Evolutionary conservation across 768 basidiomycete species (phyloP), one percentile per base, ranked within the genome.

Genomic region (Gloeophyllum trabeum): DNA sequence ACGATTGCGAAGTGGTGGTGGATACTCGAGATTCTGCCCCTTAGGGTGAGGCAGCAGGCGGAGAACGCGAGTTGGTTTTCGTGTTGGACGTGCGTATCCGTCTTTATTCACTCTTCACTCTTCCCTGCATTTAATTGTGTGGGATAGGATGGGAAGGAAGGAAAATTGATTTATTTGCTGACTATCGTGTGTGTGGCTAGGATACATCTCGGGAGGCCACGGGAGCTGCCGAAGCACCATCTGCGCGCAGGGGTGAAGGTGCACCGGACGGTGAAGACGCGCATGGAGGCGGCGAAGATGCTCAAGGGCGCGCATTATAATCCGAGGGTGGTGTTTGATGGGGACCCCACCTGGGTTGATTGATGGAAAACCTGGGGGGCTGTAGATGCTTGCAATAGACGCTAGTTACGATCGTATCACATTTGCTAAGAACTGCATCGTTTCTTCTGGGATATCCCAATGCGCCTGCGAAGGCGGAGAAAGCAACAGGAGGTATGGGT

Each of bases 21-120:
- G 54, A 37, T 50, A 14, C 35, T 55, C 16, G 54, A 55, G 40
- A 32, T 45, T 7, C 6, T 55, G 1, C 52, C 52, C 14, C 35
- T 45, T 12, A 21, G 24, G 32, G 28, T 43, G 20, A 34, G 28
- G 10, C 16, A 32, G 10, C 28, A 32, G 28, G 16, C 10, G 10
- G 28, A 32, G 10, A 16, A 32, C 16, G 28, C 10, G 10, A 10
- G 10, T 10, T 32, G 28, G 28, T n/a, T n/a, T n/a, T n/a, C n/a
- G n/a, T n/a, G n/a, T n/a, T n/a, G n/a, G n/a, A n/a, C n/a, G n/a
- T n/a, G n/a, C n/a, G n/a, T n/a, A n/a, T n/a, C n/a, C n/a, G n/a
- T n/a, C n/a, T n/a, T n/a, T n/a, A n/a, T n/a, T n/a, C n/a, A n/a
- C n/a, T n/a, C n/a, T n/a, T n/a, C n/a, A n/a, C n/a, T n/a, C n/a